A percentile compares a stretch with the other conserved stretches of the same genome.
Evolutionary conservation across 768 basidiomycete species (phyloP).

Genomic region (Mycena epipterygia): DNA sequence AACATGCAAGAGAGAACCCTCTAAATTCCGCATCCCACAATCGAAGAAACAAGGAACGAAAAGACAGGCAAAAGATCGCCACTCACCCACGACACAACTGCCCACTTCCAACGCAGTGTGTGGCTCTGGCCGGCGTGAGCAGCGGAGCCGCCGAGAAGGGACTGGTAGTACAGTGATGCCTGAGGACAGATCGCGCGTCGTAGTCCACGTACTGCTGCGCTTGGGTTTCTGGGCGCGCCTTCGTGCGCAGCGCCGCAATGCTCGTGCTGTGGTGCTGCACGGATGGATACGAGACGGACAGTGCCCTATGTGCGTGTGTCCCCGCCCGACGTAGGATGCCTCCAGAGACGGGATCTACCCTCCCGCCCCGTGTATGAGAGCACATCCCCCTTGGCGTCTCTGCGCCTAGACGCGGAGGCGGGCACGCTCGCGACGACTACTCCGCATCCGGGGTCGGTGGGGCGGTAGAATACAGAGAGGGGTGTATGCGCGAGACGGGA

Average conservation of each 20-base stretch:
- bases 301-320: too few species aligned
- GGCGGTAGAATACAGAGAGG: constrained; percentile 13
- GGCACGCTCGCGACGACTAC: constrained; percentile 7
- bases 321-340: too few species aligned
- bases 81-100: background rate
- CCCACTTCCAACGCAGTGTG: constrained; percentile 1
- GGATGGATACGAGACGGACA: too few species aligned
- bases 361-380: constrained; percentile 3
- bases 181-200: background rate
- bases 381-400: constrained; percentile 6
- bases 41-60: background rate
- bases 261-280: background rate
- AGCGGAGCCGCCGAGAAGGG: background rate
- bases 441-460: constrained; percentile 17
- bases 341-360: background rate
- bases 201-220: background rate
- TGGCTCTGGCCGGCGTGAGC: background rate
- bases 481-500: constrained; percentile 12
- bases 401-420: constrained; percentile 14
- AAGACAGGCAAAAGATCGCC: constrained; percentile 3
- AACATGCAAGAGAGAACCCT: constrained; percentile 14
- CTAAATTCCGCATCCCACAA: background rate
- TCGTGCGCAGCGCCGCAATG: background rate
- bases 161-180: background rate
- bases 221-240: background rate